Evolutionary conservation across 2,329 filamentous ascomycete species (phyloP), one percentile per base, ranked within the genome.

Genomic region (Sarocladium brachiariae): DNA sequence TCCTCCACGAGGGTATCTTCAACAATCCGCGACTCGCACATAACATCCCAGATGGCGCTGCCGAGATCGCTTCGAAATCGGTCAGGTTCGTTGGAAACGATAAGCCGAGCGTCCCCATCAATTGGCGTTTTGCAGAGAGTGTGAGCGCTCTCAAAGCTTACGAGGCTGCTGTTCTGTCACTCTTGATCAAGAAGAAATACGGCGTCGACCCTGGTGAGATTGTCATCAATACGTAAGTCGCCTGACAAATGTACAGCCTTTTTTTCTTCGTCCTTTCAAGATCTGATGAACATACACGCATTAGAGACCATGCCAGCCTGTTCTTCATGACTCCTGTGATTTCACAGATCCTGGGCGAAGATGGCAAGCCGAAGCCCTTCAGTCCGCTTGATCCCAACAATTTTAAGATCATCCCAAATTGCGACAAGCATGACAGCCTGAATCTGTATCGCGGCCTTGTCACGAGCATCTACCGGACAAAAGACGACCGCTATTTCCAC

Each of bases 71-170:
- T 9, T 7, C 16, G 6, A 19, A 8, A 18, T 39, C 37, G 8
- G 18, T 39, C 16, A 39, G 16, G 37, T 39, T 39, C 16, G 37
- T 39, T 7, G 37, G 37, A 8, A 39, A 39, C 16, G 37, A 19
- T 14, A 10, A 10, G 9, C 37, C 37, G 4, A 39, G 37, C 23
- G 18, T 39, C 9, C 37, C 37, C 16, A 21, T 39, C 37, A 39
- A 21, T 21, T 39, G 37, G 37, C 37, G 37, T 16, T 39, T 39
- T 14, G 37, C 37, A 19, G 37, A 39, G 37, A 39, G 37, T 14
- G 37, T 39, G 14, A 39, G 37, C 37, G 37, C 37, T 21, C 37
- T 39, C 37, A 39, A 39, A 14, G 37, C 37, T 7, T 39, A 39
- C 16, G 37, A 39, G 37, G 37, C 37, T 7, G 19, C 37, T 4